phyloP scores from a whole-genome alignment of 345 rosid genomes.

The Pelargonium nanum region DNA sequence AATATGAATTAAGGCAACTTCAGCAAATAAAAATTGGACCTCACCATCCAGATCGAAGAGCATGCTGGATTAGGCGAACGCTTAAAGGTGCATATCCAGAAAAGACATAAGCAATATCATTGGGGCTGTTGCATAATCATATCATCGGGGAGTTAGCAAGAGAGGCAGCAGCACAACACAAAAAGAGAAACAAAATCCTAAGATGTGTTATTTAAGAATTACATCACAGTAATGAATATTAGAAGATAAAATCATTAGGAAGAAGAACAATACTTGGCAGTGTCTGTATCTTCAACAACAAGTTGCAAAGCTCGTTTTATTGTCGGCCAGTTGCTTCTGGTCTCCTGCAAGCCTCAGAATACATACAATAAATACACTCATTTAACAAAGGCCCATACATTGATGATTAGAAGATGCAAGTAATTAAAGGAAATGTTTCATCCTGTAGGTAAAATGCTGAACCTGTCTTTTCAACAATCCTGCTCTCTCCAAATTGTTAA shows the following conservation, averaged over 20 bases:
- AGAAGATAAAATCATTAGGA: not conserved
- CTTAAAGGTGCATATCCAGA: constrained; percentile 99
- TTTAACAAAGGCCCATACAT: not conserved
- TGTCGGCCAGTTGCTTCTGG: constrained; percentile 78
- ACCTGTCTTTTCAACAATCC: constrained; percentile 95
- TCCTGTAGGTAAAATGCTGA: constrained; percentile 8
- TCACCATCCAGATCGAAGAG: constrained; percentile 96
- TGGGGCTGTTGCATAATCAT: constrained; percentile 47
- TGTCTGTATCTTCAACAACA: constrained; percentile 86
- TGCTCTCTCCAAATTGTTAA: constrained; percentile 83
- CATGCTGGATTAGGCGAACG: constrained; percentile 92
- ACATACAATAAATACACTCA: not conserved
- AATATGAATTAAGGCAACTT: not conserved
- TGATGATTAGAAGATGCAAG: not conserved
- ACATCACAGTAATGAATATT: not conserved
- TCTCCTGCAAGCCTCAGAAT: constrained; percentile 36
- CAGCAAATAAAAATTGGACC: constrained; percentile 9
- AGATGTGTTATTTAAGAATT: not conserved
- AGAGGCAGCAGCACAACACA: not conserved
- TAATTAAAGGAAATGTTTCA: constrained; percentile 9
- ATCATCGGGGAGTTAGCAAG: constrained; percentile 1
- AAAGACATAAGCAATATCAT: constrained; percentile 81
- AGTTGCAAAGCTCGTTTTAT: constrained; percentile 84
- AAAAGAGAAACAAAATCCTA: too few species aligned
- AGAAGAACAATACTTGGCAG: constrained; percentile 57